These are phyloP conservation scores for Eryngium alpinum DNA, from an alignment of 140 eudicot genomes.

Conservation along the genomic window DNA sequence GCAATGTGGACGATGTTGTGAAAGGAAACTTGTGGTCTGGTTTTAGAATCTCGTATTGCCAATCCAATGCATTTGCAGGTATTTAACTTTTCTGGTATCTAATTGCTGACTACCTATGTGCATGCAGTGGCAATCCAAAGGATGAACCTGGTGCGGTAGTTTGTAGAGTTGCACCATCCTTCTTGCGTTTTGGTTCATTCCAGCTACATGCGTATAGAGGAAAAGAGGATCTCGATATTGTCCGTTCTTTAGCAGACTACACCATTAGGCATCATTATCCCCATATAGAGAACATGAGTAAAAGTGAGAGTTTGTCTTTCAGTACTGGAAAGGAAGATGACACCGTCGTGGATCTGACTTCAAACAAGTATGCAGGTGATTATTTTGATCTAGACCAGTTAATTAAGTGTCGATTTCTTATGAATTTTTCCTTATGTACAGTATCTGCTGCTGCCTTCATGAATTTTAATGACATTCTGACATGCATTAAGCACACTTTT, in stretches of 20 bases:
- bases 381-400: background rate
- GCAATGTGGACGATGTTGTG: background rate
- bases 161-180: slow-evolving; percentile 96
- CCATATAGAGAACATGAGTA: slow-evolving; percentile 73
- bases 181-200: slow-evolving; percentile 90
- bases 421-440: background rate
- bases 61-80: background rate
- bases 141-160: slow-evolving; percentile 99
- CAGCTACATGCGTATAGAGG: slow-evolving; percentile 89
- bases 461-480: background rate
- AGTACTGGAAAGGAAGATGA: slow-evolving; percentile 66
- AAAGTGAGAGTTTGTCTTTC: slow-evolving; percentile 70
- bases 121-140: slow-evolving; percentile 92
- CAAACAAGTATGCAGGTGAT: slow-evolving; percentile 94
- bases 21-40: background rate
- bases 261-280: slow-evolving; percentile 85
- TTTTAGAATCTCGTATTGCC: background rate
- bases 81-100: background rate
- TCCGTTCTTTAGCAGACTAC: slow-evolving; percentile 82
- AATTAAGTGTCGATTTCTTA: background rate
- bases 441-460: no score
- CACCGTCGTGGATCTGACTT: slow-evolving; percentile 77
- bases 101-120: slow-evolving; percentile 2
- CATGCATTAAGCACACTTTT: background rate
- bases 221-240: slow-evolving; percentile 65